Conservation (phyloP, 306 rosid genomes). For the Glycine latifolia region DNA sequence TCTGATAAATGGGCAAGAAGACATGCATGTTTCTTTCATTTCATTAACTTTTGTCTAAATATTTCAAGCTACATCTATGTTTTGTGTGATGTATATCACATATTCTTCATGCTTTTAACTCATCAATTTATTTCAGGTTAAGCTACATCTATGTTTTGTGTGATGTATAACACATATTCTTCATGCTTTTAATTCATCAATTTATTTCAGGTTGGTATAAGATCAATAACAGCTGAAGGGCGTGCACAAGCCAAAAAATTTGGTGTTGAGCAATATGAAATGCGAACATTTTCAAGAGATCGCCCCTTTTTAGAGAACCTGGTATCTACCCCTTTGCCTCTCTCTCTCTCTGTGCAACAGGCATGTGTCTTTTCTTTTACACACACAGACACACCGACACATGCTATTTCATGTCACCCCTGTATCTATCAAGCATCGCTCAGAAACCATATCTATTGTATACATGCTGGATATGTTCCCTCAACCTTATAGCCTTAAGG, state of each 20-base stretch:
- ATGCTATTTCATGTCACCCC: neutral
- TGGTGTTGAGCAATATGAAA: slow-evolving; percentile 96
- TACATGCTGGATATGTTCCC: slow-evolving; percentile 2
- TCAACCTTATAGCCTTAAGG: neutral
- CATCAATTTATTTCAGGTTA: slow-evolving; percentile 63
- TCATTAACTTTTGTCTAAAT: neutral
- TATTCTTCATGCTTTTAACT: slow-evolving; percentile 1
- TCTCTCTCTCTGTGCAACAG: neutral
- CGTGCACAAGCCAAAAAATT: slow-evolving; percentile 86
- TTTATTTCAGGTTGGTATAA: slow-evolving; percentile 80
- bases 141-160: too few relatives aligned
- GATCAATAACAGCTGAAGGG: slow-evolving; percentile 88
- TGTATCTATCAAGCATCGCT: slow-evolving; percentile 6
- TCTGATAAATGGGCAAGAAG: slow-evolving; percentile 4
- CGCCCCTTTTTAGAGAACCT: slow-evolving; percentile 74
- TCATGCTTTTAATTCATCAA: slow-evolving; percentile 24
- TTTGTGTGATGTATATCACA: neutral
- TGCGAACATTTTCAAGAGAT: slow-evolving; percentile 90
- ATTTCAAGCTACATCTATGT: slow-evolving; percentile 17
- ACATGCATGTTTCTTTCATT: slow-evolving; percentile 10
- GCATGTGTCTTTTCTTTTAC: slow-evolving; percentile 4
- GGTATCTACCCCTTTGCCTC: slow-evolving; percentile 57
- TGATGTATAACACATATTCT: neutral
- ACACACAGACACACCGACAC: neutral
- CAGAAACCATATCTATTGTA: neutral